Evolutionary conservation across 352 stramenopile genomes (phyloP).

Genomic region (Pilasporangium apinafurcum): DNA sequence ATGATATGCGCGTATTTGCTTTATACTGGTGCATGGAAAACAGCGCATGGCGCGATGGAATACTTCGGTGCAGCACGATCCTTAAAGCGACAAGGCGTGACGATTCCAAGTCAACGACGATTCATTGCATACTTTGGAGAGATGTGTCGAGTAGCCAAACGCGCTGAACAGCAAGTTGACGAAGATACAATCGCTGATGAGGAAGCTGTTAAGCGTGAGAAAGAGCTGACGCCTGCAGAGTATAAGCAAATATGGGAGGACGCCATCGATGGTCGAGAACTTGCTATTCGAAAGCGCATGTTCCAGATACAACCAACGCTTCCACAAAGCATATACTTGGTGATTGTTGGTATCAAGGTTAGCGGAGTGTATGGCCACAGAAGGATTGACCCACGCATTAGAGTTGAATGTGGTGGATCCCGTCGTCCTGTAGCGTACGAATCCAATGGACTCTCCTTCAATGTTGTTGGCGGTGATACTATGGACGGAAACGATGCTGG

Average conservation of each 20-base stretch:
- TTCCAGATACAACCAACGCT: constrained; percentile 19
- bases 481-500: no score
- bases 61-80: constrained; percentile 68
- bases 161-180: neutral
- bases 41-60: constrained; percentile 47
- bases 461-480: no score
- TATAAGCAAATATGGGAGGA: constrained; percentile 45
- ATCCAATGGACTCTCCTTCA: constrained; percentile 3
- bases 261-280: constrained; percentile 24
- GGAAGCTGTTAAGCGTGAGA: constrained; percentile 12
- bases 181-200: constrained; percentile 10
- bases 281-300: constrained; percentile 4
- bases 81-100: constrained; percentile 75
- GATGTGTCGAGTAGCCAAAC: constrained; percentile 28
- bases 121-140: constrained; percentile 74
- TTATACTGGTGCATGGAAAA: constrained; percentile 56
- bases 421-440: constrained; percentile 11
- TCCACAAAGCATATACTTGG: constrained; percentile 23
- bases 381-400: constrained; percentile 45
- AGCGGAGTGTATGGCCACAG: constrained; percentile 39
- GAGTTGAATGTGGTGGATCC: constrained; percentile 31
- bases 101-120: constrained; percentile 71
- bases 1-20: constrained; percentile 83
- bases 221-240: constrained; percentile 20
- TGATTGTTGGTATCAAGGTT: constrained; percentile 31